phyloP scores from a whole-genome alignment of 192 early-diverging fungal genomes.

The Entomortierella lignicola region DNA sequence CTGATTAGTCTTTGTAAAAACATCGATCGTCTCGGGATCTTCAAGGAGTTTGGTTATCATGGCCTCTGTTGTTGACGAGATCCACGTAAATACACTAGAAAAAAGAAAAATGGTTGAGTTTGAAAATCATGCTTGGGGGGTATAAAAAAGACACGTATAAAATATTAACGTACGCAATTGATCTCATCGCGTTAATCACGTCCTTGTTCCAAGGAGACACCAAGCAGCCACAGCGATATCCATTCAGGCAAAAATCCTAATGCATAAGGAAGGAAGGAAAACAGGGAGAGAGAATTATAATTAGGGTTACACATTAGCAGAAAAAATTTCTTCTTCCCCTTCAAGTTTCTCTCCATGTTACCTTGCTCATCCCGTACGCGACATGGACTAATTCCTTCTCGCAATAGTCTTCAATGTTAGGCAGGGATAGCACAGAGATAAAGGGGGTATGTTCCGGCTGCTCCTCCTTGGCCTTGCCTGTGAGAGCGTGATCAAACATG shows the following conservation, averaged over 20 bases:
- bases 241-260: slow-evolving; percentile 76
- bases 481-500: slow-evolving; percentile 59
- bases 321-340: no score
- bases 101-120: not conserved
- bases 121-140: not conserved
- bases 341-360: no score
- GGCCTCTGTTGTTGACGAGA: slow-evolving; percentile 70
- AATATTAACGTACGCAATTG: slow-evolving; percentile 52
- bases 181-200: slow-evolving; percentile 47
- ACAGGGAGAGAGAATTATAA: not conserved
- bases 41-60: slow-evolving; percentile 65
- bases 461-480: slow-evolving; percentile 26
- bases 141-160: not conserved
- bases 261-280: not conserved
- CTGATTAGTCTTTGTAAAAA: slow-evolving; percentile 70
- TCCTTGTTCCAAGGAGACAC: slow-evolving; percentile 72
- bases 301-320: no score
- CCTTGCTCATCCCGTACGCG: slow-evolving; percentile 86
- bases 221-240: slow-evolving; percentile 74
- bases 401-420: slow-evolving; percentile 67
- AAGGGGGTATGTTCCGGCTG: slow-evolving; percentile 61
- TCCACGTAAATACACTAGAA: slow-evolving; percentile 68
- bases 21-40: slow-evolving; percentile 67
- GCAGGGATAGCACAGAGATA: slow-evolving; percentile 69
- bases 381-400: slow-evolving; percentile 75